phyloP scores from a whole-genome alignment of 306 rosid species.

The Alnus glutinosa region DNA sequence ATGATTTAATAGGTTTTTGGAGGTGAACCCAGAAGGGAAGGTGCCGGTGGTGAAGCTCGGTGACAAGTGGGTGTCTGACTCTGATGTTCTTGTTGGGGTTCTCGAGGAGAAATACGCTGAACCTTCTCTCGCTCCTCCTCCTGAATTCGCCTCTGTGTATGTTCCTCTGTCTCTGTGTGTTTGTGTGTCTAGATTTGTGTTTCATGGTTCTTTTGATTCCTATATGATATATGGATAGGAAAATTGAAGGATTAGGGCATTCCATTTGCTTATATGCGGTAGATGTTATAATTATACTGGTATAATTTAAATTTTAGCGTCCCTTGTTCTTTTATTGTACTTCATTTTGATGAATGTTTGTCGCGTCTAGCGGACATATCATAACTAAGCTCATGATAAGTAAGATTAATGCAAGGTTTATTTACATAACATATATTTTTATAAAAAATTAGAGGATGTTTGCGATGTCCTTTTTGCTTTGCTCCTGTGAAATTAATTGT shows the following conservation, averaged over 20 bases:
- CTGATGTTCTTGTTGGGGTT: conserved; percentile 74
- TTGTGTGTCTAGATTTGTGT: not conserved
- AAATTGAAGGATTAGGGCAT: too few species aligned
- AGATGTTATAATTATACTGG: not conserved
- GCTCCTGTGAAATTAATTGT: not conserved
- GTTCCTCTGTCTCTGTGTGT: not conserved
- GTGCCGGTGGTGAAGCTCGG: conserved; percentile 77
- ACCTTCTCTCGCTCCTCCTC: conserved; percentile 60
- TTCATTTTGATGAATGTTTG: too few species aligned
- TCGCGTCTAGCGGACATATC: too few species aligned
- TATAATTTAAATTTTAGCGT: not conserved
- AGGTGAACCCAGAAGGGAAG: conserved; percentile 78
- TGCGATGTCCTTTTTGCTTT: not conserved
- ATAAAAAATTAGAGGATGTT: not conserved
- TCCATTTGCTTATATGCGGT: not conserved
- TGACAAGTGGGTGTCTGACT: conserved; percentile 85
- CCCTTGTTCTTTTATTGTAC: not conserved
- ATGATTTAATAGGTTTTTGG: conserved; percentile 57
- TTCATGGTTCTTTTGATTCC: not conserved
- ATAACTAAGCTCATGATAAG: too few species aligned
- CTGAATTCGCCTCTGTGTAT: conserved; percentile 74
- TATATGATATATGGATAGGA: too few species aligned
- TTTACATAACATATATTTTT: not conserved
- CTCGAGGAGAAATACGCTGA: conserved; percentile 76
- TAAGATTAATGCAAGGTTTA: too few species aligned